phyloP scores from a whole-genome alignment of 2,329 filamentous ascomycete genomes.

The Lachnellula cervina region DNA sequence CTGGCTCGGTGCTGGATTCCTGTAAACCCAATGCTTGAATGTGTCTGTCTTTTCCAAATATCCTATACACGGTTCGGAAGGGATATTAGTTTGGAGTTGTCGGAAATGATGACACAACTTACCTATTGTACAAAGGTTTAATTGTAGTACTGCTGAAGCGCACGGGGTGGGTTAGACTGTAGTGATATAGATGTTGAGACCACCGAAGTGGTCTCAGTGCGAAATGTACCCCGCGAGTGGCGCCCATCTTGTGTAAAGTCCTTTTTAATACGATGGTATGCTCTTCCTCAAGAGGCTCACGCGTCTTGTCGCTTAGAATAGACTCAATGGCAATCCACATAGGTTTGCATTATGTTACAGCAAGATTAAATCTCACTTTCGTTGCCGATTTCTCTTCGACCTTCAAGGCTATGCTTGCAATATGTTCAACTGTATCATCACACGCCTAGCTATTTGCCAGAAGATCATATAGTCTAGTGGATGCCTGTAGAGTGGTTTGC shows the following conservation, averaged over 20 bases:
- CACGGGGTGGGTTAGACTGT: not conserved
- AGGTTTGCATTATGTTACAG: not conserved
- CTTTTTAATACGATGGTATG: not conserved
- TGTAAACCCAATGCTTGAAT: slow-evolving; percentile 6
- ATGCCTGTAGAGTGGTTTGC: not conserved
- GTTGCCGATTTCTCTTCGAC: not conserved
- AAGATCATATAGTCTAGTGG: slow-evolving; percentile 1
- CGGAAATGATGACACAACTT: slow-evolving; percentile 2
- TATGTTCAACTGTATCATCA: slow-evolving; percentile 1
- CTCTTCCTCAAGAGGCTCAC: not conserved
- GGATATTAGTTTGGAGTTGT: not conserved
- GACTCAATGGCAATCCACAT: slow-evolving; percentile 4
- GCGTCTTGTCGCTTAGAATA: not conserved
- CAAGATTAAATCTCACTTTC: slow-evolving; percentile 1
- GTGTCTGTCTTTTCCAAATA: slow-evolving; percentile 2
- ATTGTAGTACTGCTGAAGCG: not conserved
- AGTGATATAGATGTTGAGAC: too few species aligned
- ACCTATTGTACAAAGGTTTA: not conserved
- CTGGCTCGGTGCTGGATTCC: not conserved
- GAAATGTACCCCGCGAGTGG: not conserved
- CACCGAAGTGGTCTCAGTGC: too few species aligned
- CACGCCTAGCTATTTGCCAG: not conserved
- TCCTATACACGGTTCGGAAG: slow-evolving; percentile 1
- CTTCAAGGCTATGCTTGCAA: slow-evolving; percentile 1
- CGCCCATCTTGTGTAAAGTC: not conserved